A percentile compares a stretch with the other conserved stretches of the same genome.
Evolutionary conservation across 2,329 filamentous ascomycete species (phyloP).

Genomic region (Juglanconis oblonga): DNA sequence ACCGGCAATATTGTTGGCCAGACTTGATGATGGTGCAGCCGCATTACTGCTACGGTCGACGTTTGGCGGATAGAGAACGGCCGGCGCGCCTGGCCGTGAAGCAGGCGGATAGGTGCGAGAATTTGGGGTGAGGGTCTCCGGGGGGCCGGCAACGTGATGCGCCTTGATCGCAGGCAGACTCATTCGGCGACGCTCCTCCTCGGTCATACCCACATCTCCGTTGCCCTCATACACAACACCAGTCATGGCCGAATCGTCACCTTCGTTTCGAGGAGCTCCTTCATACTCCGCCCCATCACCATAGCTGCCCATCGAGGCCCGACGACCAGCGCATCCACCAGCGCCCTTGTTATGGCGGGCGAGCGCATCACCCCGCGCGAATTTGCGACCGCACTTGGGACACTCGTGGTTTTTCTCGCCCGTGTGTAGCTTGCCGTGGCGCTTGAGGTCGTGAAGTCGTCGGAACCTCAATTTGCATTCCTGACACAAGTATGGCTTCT

Average conservation of each 20-base stretch:
- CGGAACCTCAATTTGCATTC: slow-evolving; percentile 93
- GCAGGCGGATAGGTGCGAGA: slow-evolving; percentile 78
- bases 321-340: slow-evolving; percentile 88
- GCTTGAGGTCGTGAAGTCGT: slow-evolving; percentile 89
- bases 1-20: slow-evolving; percentile 39
- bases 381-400: slow-evolving; percentile 89
- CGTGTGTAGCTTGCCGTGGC: slow-evolving; percentile 94
- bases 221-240: slow-evolving; percentile 53
- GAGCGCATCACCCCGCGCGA: slow-evolving; percentile 90
- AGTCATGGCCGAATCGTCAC: slow-evolving; percentile 56
- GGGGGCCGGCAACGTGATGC: slow-evolving; percentile 59
- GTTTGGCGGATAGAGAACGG: slow-evolving; percentile 62
- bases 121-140: slow-evolving; percentile 56
- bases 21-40: slow-evolving; percentile 44
- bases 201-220: slow-evolving; percentile 60
- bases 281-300: slow-evolving; percentile 73
- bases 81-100: slow-evolving; percentile 42
- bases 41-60: slow-evolving; percentile 53
- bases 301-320: slow-evolving; percentile 82
- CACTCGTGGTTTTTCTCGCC: slow-evolving; percentile 95
- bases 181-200: slow-evolving; percentile 60
- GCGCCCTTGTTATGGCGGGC: slow-evolving; percentile 94
- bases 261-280: slow-evolving; percentile 46
- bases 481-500: slow-evolving; percentile 93
- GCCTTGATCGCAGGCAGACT: slow-evolving; percentile 75